Evolutionary conservation across 78 protist genomes (phyloP).

Genomic region (Carpediemonas membranifera): DNA sequence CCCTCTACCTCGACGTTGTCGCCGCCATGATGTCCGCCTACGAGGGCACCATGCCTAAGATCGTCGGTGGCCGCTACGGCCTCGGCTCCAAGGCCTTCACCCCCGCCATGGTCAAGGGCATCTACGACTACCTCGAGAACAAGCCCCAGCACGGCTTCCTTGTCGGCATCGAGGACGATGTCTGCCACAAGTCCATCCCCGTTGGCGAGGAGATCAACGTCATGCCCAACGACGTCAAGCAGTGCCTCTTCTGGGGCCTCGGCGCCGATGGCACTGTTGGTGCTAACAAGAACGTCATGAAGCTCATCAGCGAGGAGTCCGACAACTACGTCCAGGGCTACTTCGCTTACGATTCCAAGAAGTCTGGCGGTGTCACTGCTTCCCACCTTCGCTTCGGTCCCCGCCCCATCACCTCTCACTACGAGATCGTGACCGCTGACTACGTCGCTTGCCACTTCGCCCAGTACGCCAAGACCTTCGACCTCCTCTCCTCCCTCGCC

Average conservation of each 20-base stretch:
- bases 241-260: conserved; percentile 42
- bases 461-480: conserved; percentile 27
- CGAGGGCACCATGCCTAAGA: no score
- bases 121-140: conserved; percentile 43
- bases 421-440: conserved; percentile 44
- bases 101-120: no score
- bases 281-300: conserved; percentile 54
- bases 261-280: no score
- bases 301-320: no score
- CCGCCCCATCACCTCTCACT: conserved; percentile 33
- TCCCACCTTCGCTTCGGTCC: no score
- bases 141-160: conserved; percentile 34
- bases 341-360: conserved; percentile 53
- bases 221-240: no score
- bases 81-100: conserved; percentile 26
- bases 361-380: no score
- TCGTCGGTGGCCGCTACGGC: no score
- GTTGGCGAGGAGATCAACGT: background rate
- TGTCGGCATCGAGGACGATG: conserved; percentile 60
- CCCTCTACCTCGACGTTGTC: conserved; percentile 49
- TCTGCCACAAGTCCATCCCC: conserved; percentile 40
- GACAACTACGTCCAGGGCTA: conserved; percentile 27
- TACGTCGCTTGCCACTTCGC: conserved; percentile 51
- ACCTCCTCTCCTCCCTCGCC: conserved; percentile 11
- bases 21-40: conserved; percentile 35